These are phyloP conservation scores for Euphorbia schlechtendalii DNA, from an alignment of 441 rosid species.

Conservation along the genomic window DNA sequence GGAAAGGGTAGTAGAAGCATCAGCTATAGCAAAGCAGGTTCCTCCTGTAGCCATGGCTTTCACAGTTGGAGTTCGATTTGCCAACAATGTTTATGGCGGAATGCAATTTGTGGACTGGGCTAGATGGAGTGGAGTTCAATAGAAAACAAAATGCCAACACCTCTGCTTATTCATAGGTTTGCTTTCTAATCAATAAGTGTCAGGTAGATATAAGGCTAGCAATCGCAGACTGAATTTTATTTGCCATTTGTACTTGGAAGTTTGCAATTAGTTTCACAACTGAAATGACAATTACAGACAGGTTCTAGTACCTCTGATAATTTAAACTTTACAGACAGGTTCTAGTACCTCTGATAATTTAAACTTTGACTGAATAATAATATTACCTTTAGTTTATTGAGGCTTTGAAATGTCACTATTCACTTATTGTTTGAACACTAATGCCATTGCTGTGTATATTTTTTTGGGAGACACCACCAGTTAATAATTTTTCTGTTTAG, in stretches of 20 bases:
- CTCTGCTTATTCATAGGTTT: background rate
- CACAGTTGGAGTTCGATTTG: conserved; percentile 84
- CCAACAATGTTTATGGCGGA: conserved; percentile 84
- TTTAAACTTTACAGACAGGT: too few species aligned
- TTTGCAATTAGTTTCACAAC: background rate
- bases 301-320: too few species aligned
- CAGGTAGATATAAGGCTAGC: background rate
- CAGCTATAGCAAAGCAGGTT: conserved; percentile 66
- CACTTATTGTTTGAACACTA: too few species aligned
- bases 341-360: too few species aligned
- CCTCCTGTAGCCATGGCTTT: conserved; percentile 82
- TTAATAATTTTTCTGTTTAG: too few species aligned
- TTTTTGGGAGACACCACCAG: too few species aligned
- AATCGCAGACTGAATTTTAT: background rate
- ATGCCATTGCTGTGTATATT: too few species aligned
- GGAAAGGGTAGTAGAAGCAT: conserved; percentile 74
- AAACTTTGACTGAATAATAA: too few species aligned
- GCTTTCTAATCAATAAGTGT: background rate
- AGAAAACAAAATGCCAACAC: conserved; percentile 10
- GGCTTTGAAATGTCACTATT: too few species aligned
- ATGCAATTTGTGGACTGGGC: conserved; percentile 99
- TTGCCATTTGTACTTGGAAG: background rate
- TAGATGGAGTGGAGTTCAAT: conserved; percentile 87
- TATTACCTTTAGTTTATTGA: too few species aligned
- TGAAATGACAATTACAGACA: too few species aligned